Percentiles rank a stretch among this genome's conserved stretches.
Evolutionary conservation across 2,329 filamentous ascomycete genomes (phyloP).

Genomic region (Microsporum audouinii): DNA sequence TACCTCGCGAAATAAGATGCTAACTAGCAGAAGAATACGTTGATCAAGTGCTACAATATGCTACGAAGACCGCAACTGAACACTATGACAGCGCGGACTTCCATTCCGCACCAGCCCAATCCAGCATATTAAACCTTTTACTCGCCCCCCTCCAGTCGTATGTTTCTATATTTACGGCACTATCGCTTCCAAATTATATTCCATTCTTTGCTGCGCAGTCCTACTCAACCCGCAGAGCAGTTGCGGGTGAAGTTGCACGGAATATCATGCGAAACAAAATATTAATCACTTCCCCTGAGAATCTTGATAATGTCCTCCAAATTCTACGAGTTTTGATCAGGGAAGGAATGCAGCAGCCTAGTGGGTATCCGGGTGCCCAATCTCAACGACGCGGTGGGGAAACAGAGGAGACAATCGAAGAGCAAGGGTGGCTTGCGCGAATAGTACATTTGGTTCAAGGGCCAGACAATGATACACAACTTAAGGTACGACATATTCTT

Average conservation of each 20-base stretch:
- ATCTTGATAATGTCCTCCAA: constrained; percentile 80
- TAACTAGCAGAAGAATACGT: constrained; percentile 57
- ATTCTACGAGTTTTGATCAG: constrained; percentile 85
- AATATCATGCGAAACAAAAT: constrained; percentile 75
- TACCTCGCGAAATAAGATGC: background rate
- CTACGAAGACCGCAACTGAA: constrained; percentile 72
- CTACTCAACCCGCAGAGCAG: constrained; percentile 79
- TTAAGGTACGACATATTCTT: constrained; percentile 45
- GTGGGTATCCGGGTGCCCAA: constrained; percentile 69
- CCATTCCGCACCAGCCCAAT: constrained; percentile 75
- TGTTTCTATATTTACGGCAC: constrained; percentile 86
- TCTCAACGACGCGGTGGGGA: constrained; percentile 64
- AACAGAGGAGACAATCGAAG: constrained; percentile 94
- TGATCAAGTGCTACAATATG: constrained; percentile 84
- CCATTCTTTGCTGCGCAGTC: constrained; percentile 83
- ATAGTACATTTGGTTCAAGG: constrained; percentile 79
- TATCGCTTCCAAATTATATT: constrained; percentile 84
- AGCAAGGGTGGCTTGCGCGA: constrained; percentile 92
- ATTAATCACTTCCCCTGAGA: constrained; percentile 60
- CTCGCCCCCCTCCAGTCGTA: constrained; percentile 84
- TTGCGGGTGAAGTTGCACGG: constrained; percentile 77
- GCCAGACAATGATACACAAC: constrained; percentile 83
- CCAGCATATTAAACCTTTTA: constrained; percentile 79
- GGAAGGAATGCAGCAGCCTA: constrained; percentile 74
- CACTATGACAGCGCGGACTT: constrained; percentile 92